Conservation (phyloP, 1,284 basidiomycete species). For the Blastosporella zonata region DNA sequence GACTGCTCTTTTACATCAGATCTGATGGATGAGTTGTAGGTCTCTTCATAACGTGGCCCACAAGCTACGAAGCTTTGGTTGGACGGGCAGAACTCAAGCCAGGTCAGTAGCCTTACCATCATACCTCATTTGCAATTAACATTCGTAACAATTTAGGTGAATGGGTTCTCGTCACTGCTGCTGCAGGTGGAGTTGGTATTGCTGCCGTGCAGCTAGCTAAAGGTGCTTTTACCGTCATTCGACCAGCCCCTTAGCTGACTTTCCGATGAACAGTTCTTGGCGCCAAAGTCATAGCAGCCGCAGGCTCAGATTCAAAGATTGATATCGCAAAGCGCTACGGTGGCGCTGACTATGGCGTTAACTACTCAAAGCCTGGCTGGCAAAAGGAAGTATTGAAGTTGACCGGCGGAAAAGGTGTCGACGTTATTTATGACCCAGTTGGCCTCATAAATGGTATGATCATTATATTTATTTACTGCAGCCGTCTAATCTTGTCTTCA, state of each 20-base stretch:
- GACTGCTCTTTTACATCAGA: neutral
- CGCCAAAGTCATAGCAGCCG: constrained; percentile 79
- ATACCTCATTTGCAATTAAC: neutral
- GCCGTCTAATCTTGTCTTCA: constrained; percentile 18
- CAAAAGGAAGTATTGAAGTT: constrained; percentile 72
- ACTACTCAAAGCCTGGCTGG: constrained; percentile 70
- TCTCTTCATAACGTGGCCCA: constrained; percentile 83
- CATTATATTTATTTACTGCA: neutral
- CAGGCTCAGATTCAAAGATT: constrained; percentile 66
- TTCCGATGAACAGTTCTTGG: constrained; percentile 50
- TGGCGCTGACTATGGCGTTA: constrained; percentile 67
- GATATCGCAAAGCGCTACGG: constrained; percentile 66
- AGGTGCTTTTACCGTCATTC: constrained; percentile 36
- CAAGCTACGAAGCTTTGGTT: constrained; percentile 85
- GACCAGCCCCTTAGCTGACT: neutral
- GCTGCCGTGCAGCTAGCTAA: constrained; percentile 90
- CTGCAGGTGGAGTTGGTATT: constrained; percentile 92
- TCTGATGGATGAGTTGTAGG: constrained; percentile 33
- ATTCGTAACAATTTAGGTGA: constrained; percentile 52
- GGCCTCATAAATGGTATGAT: constrained; percentile 69
- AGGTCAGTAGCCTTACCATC: constrained; percentile 40
- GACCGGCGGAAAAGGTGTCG: constrained; percentile 80
- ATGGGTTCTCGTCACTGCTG: constrained; percentile 85
- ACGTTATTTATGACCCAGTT: constrained; percentile 90
- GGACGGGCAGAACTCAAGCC: constrained; percentile 77